phyloP scores from a whole-genome alignment of 306 rosid genomes.

The Lagenaria siceraria region DNA sequence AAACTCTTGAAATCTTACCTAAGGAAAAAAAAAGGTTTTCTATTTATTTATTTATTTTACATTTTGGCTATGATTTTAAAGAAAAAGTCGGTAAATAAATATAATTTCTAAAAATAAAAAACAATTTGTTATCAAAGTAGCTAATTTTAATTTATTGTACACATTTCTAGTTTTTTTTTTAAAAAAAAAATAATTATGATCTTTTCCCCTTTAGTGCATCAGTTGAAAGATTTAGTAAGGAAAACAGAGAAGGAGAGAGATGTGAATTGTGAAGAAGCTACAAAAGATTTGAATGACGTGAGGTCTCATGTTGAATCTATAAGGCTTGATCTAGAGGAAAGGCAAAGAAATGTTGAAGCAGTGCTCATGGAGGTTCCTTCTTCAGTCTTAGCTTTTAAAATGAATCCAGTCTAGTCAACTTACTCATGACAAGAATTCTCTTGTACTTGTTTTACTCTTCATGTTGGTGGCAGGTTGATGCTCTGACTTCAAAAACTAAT shows the following conservation, averaged over 20 bases:
- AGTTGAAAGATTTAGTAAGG: conserved; percentile 37
- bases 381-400: not conserved
- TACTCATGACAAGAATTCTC: not conserved
- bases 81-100: not conserved
- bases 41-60: too few species aligned
- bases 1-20: not conserved
- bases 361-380: conserved; percentile 46
- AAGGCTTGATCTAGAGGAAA: conserved; percentile 43
- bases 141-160: not conserved
- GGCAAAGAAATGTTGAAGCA: conserved; percentile 50
- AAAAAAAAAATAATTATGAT: too few species aligned
- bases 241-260: conserved; percentile 52
- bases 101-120: not conserved
- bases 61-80: too few species aligned
- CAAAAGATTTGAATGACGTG: conserved; percentile 25
- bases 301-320: conserved; percentile 50
- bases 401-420: not conserved
- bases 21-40: too few species aligned
- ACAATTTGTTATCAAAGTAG: not conserved
- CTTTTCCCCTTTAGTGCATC: conserved; percentile 29
- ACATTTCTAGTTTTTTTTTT: not conserved
- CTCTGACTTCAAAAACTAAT: conserved; percentile 21
- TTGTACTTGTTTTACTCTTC: conserved; percentile 3
- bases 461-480: conserved; percentile 43
- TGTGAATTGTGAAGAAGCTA: conserved; percentile 38